Evolutionary conservation across 805 yeast genomes (phyloP), one percentile per base, ranked within the genome.

Genomic region (Myxozyma monticola): DNA sequence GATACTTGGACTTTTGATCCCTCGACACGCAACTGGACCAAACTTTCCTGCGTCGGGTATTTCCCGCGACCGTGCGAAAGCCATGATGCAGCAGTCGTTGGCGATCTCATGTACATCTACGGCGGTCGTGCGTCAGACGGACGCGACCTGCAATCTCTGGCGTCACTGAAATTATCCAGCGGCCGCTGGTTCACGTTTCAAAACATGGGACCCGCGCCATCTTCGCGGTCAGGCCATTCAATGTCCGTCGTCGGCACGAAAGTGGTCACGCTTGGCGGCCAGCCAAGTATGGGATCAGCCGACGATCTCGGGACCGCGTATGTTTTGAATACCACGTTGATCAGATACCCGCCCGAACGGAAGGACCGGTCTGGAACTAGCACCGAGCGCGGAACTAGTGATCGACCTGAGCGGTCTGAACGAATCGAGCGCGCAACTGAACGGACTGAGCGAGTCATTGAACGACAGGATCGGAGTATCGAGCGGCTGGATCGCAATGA

Each of bases 161-260:
- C 79, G 62, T 83, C 89, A n/a, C 78, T 93, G 59, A 88, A 88
- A 65, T 73, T 93, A 59, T 75, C 79, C 45, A 77, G 85, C 20
- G 74, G 77, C 41, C 79, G 80, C 41, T 89, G 96, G 93, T 82
- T 79, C 63, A 79, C 79, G 49, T 76, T 86, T 60, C 81, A 74
- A 71, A 60, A 71, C 72, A 36, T 68, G 71, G 66, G 76, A 67
- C 59, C 76, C 65, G 72, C 76, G 33, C 95, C 96, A 1, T 86
- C 90, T 38, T 81, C 93, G 12, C 79, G 97, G 60, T 86, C 91
- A 55, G 98, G 98, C 8, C 99, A 93, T 68, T 81, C 96, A 6
- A 71, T 91, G 69, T 82, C 97, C 0, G 83, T 80, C 45, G 73
- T 83, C 42, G 79, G 79, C 54, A 80, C 87, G 62, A 86, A 83